Evolutionary conservation across 305 asterid genomes (phyloP).

Genomic region (Fraxinus sp.): DNA sequence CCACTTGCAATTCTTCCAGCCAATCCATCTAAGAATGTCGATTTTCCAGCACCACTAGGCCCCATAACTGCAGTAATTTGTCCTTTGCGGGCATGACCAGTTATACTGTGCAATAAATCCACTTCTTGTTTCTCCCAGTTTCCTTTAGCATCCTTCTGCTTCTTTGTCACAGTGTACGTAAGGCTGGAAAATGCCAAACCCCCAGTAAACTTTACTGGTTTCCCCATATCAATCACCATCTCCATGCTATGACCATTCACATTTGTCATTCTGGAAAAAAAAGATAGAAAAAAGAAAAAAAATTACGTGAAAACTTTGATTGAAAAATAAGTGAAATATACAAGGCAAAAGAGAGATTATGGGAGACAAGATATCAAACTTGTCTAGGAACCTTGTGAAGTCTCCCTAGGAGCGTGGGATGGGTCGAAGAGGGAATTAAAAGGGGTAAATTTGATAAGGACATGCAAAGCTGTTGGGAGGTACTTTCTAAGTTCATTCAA

Average conservation of each 20-base stretch:
- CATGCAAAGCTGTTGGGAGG: slow-evolving; percentile 31
- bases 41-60: slow-evolving; percentile 90
- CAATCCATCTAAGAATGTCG: slow-evolving; percentile 71
- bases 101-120: slow-evolving; percentile 51
- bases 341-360: not conserved
- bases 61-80: slow-evolving; percentile 87
- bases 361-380: not conserved
- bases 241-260: slow-evolving; percentile 18
- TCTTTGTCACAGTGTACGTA: slow-evolving; percentile 52
- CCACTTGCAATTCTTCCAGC: slow-evolving; percentile 77
- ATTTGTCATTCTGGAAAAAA: slow-evolving; percentile 20
- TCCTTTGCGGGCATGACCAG: slow-evolving; percentile 80
- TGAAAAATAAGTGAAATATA: not conserved
- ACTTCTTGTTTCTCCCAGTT: slow-evolving; percentile 57
- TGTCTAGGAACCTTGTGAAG: not conserved
- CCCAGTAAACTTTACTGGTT: slow-evolving; percentile 30
- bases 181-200: slow-evolving; percentile 52
- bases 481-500: slow-evolving; percentile 26
- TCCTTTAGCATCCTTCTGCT: slow-evolving; percentile 43
- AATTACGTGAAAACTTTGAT: not conserved
- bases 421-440: slow-evolving; percentile 13
- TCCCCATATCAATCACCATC: slow-evolving; percentile 30
- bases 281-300: no score
- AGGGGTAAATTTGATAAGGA: slow-evolving; percentile 6
- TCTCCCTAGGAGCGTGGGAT: slow-evolving; percentile 1